Evolutionary conservation across 352 stramenopile species (phyloP), one percentile per base, ranked within the genome.

Genomic region (Globisporangium radiosum): DNA sequence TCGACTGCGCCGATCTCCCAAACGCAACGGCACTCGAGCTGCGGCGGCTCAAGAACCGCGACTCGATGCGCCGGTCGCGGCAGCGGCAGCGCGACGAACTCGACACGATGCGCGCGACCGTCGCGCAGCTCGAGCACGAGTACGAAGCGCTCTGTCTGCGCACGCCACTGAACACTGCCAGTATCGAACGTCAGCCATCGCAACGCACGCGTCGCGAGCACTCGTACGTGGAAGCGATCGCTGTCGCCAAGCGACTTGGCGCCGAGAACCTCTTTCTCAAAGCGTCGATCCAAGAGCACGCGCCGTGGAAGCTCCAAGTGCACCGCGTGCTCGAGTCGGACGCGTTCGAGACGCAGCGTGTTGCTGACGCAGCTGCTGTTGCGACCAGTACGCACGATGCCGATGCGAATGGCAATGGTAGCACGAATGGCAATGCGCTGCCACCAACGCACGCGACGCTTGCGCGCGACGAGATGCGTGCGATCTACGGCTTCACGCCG

Each of bases 201-300:
- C 58, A 43, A 25, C 57, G 57, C 44, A 19, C 45, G 47, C 68
- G 62, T 44, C 48, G 54, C 56, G 48, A 57, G 19, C 68, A 64
- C 39, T 36, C 63, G 33, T 77, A 70, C 44, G 45, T 60, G 7
- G 38, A 72, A 15, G 70, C 70, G 6, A 52, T 68, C 17, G 70
- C 73, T 19, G 17, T 69, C 11, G 47, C 57, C 3, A 72, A 75
- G 37, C 71, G 71, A n/a, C 63, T 85, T 10, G 73, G 75, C 3
- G 75, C 75, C 11, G 75, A 85, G 55, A 85, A 83, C 55, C 47
- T 85, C 45, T 71, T 72, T 19, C 59, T 85, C 1, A 77, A 78
- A 48, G 69, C 71, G 3, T 70, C 67, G 17, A 71, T 83, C 56
- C 73, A 82, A 56, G 75, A 67, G 44, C 71, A 82, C 33, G 70